Conservation (phyloP, 176 grass and related monocot species). For the Eleusine coracana region DNA sequence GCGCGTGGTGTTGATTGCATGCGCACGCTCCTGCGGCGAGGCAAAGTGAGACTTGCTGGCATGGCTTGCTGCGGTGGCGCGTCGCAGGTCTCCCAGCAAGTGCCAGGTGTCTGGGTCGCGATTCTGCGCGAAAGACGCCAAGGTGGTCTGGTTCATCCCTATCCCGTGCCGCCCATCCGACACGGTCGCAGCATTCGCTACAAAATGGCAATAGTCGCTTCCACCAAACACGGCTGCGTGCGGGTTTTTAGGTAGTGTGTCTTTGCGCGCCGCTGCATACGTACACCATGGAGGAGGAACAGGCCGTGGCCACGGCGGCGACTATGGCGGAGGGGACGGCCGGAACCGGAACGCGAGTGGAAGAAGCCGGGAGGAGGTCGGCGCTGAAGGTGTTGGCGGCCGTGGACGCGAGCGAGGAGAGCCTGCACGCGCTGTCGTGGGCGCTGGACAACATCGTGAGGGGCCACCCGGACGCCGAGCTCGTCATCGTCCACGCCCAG, state of each 20-base stretch:
- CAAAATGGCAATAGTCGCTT: background rate
- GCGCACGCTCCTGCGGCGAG: background rate
- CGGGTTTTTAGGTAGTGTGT: background rate
- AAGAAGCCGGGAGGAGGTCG: background rate
- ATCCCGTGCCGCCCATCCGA: slow-evolving; percentile 8
- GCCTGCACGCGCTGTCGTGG: slow-evolving; percentile 75
- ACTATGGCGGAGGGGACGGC: background rate
- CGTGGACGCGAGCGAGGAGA: slow-evolving; percentile 84
- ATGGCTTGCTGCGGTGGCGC: background rate
- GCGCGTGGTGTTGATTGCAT: background rate
- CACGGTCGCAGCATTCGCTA: no score
- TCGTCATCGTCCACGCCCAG: slow-evolving; percentile 77
- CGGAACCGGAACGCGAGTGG: slow-evolving; percentile 1
- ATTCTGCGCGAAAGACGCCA: background rate
- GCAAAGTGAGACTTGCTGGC: background rate
- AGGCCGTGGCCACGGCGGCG: background rate
- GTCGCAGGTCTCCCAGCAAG: background rate
- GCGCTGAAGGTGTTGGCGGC: slow-evolving; percentile 68
- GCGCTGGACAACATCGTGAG: slow-evolving; percentile 64
- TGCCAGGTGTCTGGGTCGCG: slow-evolving; percentile 13
- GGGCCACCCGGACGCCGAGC: slow-evolving; percentile 6
- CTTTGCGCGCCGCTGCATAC: background rate
- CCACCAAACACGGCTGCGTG: background rate
- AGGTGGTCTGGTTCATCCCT: background rate
- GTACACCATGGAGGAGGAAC: slow-evolving; percentile 15